Evolutionary conservation across 2,329 filamentous ascomycete species (phyloP).

Genomic region (Fusarium euwallaceae): DNA sequence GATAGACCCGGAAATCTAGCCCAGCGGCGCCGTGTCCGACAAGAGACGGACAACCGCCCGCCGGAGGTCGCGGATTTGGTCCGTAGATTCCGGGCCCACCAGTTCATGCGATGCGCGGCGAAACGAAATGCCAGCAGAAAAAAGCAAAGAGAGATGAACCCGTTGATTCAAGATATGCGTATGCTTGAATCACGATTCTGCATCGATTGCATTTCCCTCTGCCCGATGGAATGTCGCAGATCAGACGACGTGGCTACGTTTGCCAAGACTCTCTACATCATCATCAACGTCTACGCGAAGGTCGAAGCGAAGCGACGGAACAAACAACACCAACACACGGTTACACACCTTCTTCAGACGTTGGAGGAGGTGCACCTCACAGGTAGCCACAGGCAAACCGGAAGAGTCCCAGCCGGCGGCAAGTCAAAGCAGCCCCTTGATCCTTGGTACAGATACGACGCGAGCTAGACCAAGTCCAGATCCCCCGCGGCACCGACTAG

Average conservation of each 20-base stretch:
- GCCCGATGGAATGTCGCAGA: conserved; percentile 9
- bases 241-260: conserved; percentile 10
- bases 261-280: conserved; percentile 10
- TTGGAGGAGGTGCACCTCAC: neutral
- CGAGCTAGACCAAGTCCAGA: conserved; percentile 32
- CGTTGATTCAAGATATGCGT: neutral
- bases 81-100: conserved; percentile 17
- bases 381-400: neutral
- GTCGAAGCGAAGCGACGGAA: neutral
- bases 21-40: neutral
- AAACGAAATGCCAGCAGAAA: conserved; percentile 6
- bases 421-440: conserved; percentile 3
- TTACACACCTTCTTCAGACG: neutral
- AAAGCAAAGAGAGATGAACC: neutral
- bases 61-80: conserved; percentile 7
- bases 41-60: neutral
- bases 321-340: neutral
- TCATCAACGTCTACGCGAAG: neutral
- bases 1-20: neutral
- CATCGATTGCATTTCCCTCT: conserved; percentile 12
- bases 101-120: conserved; percentile 15
- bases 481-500: conserved; percentile 36
- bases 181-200: conserved; percentile 14
- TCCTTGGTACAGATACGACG: conserved; percentile 5
- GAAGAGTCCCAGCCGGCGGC: conserved; percentile 20